Evolutionary conservation across 306 rosid species (phyloP), one percentile per base, ranked within the genome.

Genomic region (Cicer arietinum): DNA sequence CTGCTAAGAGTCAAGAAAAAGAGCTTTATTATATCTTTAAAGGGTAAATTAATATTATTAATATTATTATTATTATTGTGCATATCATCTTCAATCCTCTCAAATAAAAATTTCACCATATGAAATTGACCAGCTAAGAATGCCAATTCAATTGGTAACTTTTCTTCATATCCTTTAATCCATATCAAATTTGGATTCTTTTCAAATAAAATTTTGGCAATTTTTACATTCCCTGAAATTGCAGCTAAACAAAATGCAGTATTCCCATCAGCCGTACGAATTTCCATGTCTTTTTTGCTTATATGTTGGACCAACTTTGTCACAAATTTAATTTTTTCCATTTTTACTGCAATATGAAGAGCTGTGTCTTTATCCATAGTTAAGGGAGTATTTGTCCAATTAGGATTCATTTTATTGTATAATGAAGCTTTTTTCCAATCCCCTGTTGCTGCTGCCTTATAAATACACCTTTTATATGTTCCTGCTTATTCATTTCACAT

Each of bases 181-280:
- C 46, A 73, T 5, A 59, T 2, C 46, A 73, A n/a, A 16, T 1
- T 4, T 58, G 35, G 45, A 10, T 73, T 73, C 69, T 59, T 62
- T 59, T 3, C 7, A 7, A 63, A 5, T 5, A 74, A 57, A 37
- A 62, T 18, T 17, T 7, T 0, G 0, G 17, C 71, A 39, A 74
- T 74, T 74, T 74, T 8, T 62, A 62, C 25, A 8, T 62, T 74
- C 8, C 79, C 77, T 4, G 30, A 35, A 16, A 62, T 62, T 0
- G 79, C 79, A 39, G 79, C 79, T 30, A 74, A 10, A 60, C 62
- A 74, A 48, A 74, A 62, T 0, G 62, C 71, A 8, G 79, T 74
- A 7, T 62, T 62, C 8, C 71, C 63, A 62, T 74, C 42, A 10
- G 42, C 50, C 18, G 7, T 74, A 7, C 20, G 11, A 39, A 39